These are phyloP conservation scores for Neospermospora avenae DNA, from an alignment of 2,329 filamentous ascomycete genomes.

Conservation along the genomic window DNA sequence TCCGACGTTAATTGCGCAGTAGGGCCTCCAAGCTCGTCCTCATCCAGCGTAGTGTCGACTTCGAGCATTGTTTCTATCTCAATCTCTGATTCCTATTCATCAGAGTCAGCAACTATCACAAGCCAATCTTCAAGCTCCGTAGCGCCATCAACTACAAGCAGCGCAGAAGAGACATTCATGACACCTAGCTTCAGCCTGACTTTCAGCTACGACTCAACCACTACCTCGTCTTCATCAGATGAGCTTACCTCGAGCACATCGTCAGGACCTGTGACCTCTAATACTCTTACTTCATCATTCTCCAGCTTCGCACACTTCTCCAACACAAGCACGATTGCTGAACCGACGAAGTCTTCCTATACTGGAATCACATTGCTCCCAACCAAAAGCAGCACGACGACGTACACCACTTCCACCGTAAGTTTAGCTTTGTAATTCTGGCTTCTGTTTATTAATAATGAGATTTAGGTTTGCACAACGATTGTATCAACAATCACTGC, in stretches of 20 bases:
- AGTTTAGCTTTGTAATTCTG: too few relatives aligned
- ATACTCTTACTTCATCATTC: not conserved
- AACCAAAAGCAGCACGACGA: not conserved
- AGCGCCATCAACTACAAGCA: too few relatives aligned
- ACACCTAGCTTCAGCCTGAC: too few relatives aligned
- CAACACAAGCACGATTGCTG: not conserved
- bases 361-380: not conserved
- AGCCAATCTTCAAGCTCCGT: not conserved
- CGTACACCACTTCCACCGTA: constrained; percentile 32
- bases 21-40: too few relatives aligned
- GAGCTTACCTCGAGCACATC: not conserved
- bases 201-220: too few relatives aligned
- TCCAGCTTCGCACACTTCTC: not conserved
- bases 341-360: not conserved
- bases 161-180: too few relatives aligned
- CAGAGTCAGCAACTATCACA: constrained; percentile 4
- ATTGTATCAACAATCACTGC: constrained; percentile 48
- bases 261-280: not conserved
- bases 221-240: constrained; percentile 6
- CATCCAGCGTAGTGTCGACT: not conserved
- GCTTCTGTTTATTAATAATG: too few relatives aligned
- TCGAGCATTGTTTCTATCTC: not conserved
- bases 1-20: too few relatives aligned
- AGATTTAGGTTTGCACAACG: constrained; percentile 43
- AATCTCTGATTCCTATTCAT: not conserved